Evolutionary conservation across 202 grass and related monocot genomes (phyloP), one percentile per base, ranked within the genome.

Genomic region (Setaria viridis): DNA sequence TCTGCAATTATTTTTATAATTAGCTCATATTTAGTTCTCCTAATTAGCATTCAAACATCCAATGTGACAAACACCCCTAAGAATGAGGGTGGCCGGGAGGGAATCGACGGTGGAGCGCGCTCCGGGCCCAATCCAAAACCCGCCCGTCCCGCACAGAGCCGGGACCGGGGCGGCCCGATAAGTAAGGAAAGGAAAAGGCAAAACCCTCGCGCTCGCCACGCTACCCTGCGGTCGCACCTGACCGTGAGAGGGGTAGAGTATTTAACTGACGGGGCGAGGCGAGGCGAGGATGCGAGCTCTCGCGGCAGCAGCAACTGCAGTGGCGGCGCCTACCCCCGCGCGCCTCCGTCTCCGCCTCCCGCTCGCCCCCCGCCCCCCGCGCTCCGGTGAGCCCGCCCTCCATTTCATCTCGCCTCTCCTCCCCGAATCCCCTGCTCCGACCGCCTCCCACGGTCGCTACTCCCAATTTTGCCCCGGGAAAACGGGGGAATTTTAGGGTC

Each of bases 241-340:
- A 39, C 37, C 34, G 34, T 35, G 34, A 35, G 34, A 3, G 34
- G 34, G 34, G 34, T 3, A 35, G 34, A n/a, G 75, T 91, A 91
- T 85, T 87, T 91, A 91, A 59, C 68, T 11, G 77, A 45, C 63
- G 51, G 79, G 77, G 5, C 82, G 43, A n/a, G 70, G 5, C 41
- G 59, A 16, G 30, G 72, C 19, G 80, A 45, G 57, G 76, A 91
- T 87, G 89, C 81, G 85, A 75, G 85, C 89, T 85, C 56, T 91
- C 70, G 81, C 81, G 76, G 78, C 88, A 63, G 81, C 82, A 37
- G 88, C 70, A 87, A 80, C 68, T 51, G 84, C 77, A 80, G 84
- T 76, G 76, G 80, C 84, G 81, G 84, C 81, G 81, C 76, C 80
- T 69, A n/a, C 54, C 43, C 76, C 81, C 43, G 47, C 71, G 33